Conservation (phyloP, 2,329 filamentous ascomycete species). For the Calonectria henricotiae region DNA sequence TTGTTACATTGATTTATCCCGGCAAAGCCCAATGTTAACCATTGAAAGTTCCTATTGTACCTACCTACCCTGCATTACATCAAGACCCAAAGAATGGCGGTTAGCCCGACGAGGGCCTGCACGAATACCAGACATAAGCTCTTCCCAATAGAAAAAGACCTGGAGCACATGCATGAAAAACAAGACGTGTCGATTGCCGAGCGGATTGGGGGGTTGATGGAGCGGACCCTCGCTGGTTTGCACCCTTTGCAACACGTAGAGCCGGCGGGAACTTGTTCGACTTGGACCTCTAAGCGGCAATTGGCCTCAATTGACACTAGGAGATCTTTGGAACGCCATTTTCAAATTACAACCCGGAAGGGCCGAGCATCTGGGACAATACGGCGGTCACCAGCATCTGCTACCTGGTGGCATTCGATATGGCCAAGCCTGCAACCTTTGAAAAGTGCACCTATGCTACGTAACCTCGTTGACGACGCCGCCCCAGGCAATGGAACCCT, state of each 20-base stretch:
- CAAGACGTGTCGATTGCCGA: not conserved
- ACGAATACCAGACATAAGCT: not conserved
- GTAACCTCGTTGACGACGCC: not conserved
- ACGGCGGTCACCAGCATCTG: not conserved
- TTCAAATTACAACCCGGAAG: conserved; percentile 3
- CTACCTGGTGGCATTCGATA: not conserved
- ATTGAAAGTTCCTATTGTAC: not conserved
- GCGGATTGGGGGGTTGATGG: not conserved
- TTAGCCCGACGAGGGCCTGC: not conserved
- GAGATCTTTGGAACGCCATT: not conserved
- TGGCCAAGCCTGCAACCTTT: not conserved
- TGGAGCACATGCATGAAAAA: not conserved
- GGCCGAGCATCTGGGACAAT: conserved; percentile 5
- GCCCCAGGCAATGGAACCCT: not conserved
- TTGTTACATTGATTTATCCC: conserved; percentile 3
- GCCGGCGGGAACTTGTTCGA: not conserved
- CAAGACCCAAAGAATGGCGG: not conserved
- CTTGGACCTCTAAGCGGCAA: not conserved
- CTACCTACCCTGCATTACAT: not conserved
- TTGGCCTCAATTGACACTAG: not conserved
- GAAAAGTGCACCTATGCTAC: conserved; percentile 17
- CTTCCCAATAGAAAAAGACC: not conserved
- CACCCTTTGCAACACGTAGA: not conserved
- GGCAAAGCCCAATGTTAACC: not conserved
- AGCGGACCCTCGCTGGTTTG: not conserved